phyloP scores from a whole-genome alignment of 2,329 filamentous ascomycete species.

The Lasiodiplodia hormozganensis region DNA sequence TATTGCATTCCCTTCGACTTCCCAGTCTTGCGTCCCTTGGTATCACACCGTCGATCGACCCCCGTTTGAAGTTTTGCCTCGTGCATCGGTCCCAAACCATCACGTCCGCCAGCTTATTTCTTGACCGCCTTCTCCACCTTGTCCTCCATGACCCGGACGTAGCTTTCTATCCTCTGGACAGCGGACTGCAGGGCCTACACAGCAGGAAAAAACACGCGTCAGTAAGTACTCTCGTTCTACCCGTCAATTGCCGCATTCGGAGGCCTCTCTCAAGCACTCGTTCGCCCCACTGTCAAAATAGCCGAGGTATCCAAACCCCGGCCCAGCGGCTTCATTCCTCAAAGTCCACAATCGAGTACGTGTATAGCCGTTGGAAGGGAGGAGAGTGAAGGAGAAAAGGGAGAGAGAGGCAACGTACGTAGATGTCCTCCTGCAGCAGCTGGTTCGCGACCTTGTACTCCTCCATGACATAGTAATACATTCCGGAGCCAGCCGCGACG shows the following conservation, averaged over 20 bases:
- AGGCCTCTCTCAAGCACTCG: background rate
- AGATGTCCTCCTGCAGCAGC: conserved; percentile 92
- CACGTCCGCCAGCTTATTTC: conserved; percentile 3
- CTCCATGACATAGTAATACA: conserved; percentile 92
- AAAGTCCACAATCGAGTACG: background rate
- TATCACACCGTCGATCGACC: background rate
- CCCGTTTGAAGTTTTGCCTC: background rate
- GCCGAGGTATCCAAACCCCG: conserved; percentile 5
- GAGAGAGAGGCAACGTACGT: conserved; percentile 69
- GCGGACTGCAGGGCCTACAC: conserved; percentile 82
- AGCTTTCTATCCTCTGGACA: conserved; percentile 83
- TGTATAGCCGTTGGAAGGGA: background rate
- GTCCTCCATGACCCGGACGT: conserved; percentile 82
- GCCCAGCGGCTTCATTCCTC: background rate
- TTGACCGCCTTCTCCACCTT: conserved; percentile 65
- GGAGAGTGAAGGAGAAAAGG: too few species aligned
- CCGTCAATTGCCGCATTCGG: background rate
- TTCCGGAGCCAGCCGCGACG: conserved; percentile 76
- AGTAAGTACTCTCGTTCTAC: background rate
- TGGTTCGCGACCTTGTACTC: conserved; percentile 96
- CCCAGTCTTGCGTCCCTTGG: background rate
- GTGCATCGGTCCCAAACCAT: too few species aligned
- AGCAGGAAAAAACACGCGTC: conserved; percentile 13
- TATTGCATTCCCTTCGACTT: background rate
- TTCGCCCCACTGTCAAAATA: background rate